Conservation (phyloP, 1,139 yeast species). For the Yamadazyma friedrichii region DNA sequence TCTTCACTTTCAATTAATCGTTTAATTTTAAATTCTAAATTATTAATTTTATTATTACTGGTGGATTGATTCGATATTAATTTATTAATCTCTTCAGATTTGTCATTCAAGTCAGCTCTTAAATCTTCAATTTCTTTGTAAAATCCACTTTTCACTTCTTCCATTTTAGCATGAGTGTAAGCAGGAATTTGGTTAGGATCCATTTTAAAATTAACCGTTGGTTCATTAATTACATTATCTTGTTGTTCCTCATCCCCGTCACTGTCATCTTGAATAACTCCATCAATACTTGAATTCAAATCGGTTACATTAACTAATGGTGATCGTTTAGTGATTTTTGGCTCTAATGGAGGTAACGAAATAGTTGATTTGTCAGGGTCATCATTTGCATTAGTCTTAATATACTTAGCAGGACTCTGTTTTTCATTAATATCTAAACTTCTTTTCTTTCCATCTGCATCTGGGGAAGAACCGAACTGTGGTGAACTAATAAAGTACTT, state of each 20-base stretch:
- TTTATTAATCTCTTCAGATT: slow-evolving; percentile 19
- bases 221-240: slow-evolving; percentile 19
- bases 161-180: slow-evolving; percentile 32
- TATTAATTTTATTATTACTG: slow-evolving; percentile 22
- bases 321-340: slow-evolving; percentile 10
- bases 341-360: slow-evolving; percentile 1
- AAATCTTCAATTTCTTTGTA: slow-evolving; percentile 19
- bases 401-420: slow-evolving; percentile 2
- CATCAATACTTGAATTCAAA: slow-evolving; percentile 3
- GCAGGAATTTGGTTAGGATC: slow-evolving; percentile 40
- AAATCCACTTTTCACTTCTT: slow-evolving; percentile 27
- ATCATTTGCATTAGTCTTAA: slow-evolving; percentile 2
- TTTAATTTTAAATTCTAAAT: slow-evolving; percentile 20
- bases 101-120: slow-evolving; percentile 16
- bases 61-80: slow-evolving; percentile 20
- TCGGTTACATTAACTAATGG: slow-evolving; percentile 3
- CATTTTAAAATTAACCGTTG: slow-evolving; percentile 31
- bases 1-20: slow-evolving; percentile 25
- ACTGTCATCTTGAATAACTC: slow-evolving; percentile 15
- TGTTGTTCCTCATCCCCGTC: slow-evolving; percentile 25
- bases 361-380: background rate
- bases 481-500: slow-evolving; percentile 18
- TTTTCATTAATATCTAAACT: slow-evolving; percentile 2
- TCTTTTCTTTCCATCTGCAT: slow-evolving; percentile 5
- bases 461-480: slow-evolving; percentile 9